Conservation (phyloP, 78 protist genomes). For the slime mould (Dictyostelium discoideum) region DNA sequence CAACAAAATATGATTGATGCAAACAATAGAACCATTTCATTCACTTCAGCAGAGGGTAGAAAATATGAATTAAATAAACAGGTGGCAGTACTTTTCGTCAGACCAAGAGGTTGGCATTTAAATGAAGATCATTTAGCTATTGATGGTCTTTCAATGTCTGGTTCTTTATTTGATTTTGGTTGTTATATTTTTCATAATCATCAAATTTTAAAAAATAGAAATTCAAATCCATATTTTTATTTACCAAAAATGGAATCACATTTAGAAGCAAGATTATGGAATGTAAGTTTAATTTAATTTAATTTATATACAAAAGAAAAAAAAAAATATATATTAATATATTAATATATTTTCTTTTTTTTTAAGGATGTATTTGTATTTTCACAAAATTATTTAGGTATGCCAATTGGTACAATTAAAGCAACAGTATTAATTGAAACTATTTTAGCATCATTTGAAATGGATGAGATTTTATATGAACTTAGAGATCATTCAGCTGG, state of each 20-base stretch:
- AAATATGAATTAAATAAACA: slow-evolving; percentile 33
- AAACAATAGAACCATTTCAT: slow-evolving; percentile 70
- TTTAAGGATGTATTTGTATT: slow-evolving; percentile 64
- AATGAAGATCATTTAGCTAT: slow-evolving; percentile 81
- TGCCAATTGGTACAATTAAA: slow-evolving; percentile 83
- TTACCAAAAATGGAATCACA: slow-evolving; percentile 88
- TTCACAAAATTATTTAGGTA: slow-evolving; percentile 41
- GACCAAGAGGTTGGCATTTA: slow-evolving; percentile 89
- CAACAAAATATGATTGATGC: slow-evolving; percentile 85
- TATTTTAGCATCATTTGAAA: slow-evolving; percentile 89
- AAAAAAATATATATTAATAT: neutral
- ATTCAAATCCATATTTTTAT: slow-evolving; percentile 83
- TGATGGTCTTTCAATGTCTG: slow-evolving; percentile 83
- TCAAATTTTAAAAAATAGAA: neutral
- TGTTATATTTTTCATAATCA: slow-evolving; percentile 85
- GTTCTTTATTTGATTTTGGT: slow-evolving; percentile 87
- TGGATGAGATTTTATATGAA: slow-evolving; percentile 90
- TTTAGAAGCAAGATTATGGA: slow-evolving; percentile 88
- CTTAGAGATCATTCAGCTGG: slow-evolving; percentile 86
- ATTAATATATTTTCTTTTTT: neutral
- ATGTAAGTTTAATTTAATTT: slow-evolving; percentile 19
- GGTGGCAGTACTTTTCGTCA: slow-evolving; percentile 73
- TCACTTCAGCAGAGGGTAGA: slow-evolving; percentile 68
- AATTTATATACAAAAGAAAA: too few relatives aligned
- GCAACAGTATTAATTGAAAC: slow-evolving; percentile 90